phyloP scores from a whole-genome alignment of 306 rosid genomes.

The Medicago truncatula region DNA sequence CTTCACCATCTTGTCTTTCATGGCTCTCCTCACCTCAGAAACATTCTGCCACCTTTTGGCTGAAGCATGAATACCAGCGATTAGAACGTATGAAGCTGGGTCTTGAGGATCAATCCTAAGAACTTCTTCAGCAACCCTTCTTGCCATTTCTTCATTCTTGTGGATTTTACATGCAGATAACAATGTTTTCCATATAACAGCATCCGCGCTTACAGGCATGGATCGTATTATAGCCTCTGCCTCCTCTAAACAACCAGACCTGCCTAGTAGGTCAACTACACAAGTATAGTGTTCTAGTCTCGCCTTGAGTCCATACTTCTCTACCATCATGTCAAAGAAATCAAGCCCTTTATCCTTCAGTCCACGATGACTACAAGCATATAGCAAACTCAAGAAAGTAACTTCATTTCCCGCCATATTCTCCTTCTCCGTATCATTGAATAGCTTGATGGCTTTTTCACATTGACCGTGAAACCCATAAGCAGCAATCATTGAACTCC shows the following conservation, averaged over 20 bases:
- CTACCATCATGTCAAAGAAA: constrained; percentile 72
- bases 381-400: constrained; percentile 87
- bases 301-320: constrained; percentile 67
- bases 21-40: constrained; percentile 71
- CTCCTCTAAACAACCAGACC: constrained; percentile 82
- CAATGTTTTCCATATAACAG: constrained; percentile 85
- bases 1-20: constrained; percentile 73
- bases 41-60: constrained; percentile 83
- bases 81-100: constrained; percentile 78
- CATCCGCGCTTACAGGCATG: constrained; percentile 82
- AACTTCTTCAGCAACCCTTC: constrained; percentile 73
- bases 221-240: constrained; percentile 82
- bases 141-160: constrained; percentile 79
- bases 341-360: constrained; percentile 76
- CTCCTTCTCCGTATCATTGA: constrained; percentile 71
- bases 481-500: constrained; percentile 93
- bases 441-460: constrained; percentile 73
- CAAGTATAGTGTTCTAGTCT: constrained; percentile 84
- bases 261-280: constrained; percentile 81
- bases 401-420: constrained; percentile 73
- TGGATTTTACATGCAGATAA: constrained; percentile 86
- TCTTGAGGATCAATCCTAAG: constrained; percentile 76
- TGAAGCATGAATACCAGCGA: constrained; percentile 80
- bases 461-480: constrained; percentile 91
- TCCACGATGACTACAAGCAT: constrained; percentile 92